These are phyloP conservation scores for Mycena amicta DNA, from an alignment of 768 basidiomycete genomes.

Conservation along the genomic window DNA sequence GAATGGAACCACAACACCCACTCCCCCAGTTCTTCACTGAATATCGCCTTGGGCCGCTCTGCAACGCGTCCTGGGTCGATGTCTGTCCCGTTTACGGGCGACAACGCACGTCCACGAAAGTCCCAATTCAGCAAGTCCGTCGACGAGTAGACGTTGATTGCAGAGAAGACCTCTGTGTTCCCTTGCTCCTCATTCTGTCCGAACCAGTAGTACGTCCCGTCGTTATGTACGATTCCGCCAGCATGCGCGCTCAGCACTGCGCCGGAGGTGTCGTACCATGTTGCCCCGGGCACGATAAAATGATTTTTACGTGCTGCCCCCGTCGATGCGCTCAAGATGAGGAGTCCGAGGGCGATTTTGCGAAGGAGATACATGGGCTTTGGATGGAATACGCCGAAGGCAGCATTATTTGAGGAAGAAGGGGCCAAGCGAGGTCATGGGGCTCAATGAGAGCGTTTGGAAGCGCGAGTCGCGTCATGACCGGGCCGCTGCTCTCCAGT, in stretches of 20 bases:
- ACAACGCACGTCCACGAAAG: conserved; percentile 29
- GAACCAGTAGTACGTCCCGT: conserved; percentile 32
- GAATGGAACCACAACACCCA: conserved; percentile 36
- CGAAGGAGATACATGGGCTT: neutral
- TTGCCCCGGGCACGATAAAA: conserved; percentile 32
- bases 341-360: neutral
- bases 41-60: conserved; percentile 31
- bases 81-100: conserved; percentile 28
- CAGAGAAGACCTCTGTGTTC: conserved; percentile 27
- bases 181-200: conserved; percentile 29
- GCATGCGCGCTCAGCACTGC: conserved; percentile 30
- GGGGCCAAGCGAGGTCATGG: neutral
- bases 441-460: no score
- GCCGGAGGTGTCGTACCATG: conserved; percentile 32
- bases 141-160: conserved; percentile 32
- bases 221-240: conserved; percentile 24
- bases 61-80: conserved; percentile 29
- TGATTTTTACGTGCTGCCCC: conserved; percentile 19
- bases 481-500: no score
- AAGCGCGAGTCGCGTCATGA: no score
- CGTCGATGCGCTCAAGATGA: neutral
- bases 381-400: neutral
- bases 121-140: conserved; percentile 33
- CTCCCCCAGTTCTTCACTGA: conserved; percentile 23
- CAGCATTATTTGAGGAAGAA: neutral